A percentile compares a stretch with the other conserved stretches of the same genome.
These are phyloP conservation scores for Setaria viridis DNA, from an alignment of 202 grass and related monocot species.

Conservation along the genomic window DNA sequence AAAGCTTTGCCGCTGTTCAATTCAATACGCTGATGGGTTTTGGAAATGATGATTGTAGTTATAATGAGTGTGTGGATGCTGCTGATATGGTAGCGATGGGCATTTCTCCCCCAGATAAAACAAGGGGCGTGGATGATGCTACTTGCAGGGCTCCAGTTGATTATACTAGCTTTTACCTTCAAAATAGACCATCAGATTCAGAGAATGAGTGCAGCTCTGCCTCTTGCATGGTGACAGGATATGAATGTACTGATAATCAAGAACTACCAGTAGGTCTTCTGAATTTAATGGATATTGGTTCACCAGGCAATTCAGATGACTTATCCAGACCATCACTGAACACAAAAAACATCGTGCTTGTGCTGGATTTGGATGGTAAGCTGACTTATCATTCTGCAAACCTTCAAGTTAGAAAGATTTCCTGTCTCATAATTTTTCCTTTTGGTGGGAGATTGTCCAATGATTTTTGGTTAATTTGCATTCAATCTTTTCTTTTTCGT, in stretches of 20 bases:
- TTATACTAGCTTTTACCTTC: slow-evolving; percentile 50
- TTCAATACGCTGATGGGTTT: slow-evolving; percentile 62
- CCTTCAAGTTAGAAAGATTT: not conserved
- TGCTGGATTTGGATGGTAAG: slow-evolving; percentile 78
- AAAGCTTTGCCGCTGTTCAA: slow-evolving; percentile 51
- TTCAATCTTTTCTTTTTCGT: not conserved
- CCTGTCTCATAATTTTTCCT: not conserved
- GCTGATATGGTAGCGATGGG: slow-evolving; percentile 44
- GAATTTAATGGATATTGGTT: slow-evolving; percentile 54
- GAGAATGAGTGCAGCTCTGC: slow-evolving; percentile 31
- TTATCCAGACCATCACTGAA: slow-evolving; percentile 20
- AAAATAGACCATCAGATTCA: slow-evolving; percentile 24
- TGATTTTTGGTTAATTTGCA: not conserved
- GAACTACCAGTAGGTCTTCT: slow-evolving; percentile 43
- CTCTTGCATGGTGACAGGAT: slow-evolving; percentile 44
- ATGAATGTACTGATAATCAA: slow-evolving; percentile 46
- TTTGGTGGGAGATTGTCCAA: not conserved
- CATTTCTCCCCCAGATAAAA: slow-evolving; percentile 43
- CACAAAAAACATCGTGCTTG: slow-evolving; percentile 52
- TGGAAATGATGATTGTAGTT: slow-evolving; percentile 44
- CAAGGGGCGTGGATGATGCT: slow-evolving; percentile 2
- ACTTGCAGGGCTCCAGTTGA: slow-evolving; percentile 38
- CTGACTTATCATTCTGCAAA: slow-evolving; percentile 19
- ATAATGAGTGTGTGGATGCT: slow-evolving; percentile 18
- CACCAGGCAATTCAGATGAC: slow-evolving; percentile 24